Conservation (phyloP, 106 monocot genomes). For the Apostasia ramifera region DNA sequence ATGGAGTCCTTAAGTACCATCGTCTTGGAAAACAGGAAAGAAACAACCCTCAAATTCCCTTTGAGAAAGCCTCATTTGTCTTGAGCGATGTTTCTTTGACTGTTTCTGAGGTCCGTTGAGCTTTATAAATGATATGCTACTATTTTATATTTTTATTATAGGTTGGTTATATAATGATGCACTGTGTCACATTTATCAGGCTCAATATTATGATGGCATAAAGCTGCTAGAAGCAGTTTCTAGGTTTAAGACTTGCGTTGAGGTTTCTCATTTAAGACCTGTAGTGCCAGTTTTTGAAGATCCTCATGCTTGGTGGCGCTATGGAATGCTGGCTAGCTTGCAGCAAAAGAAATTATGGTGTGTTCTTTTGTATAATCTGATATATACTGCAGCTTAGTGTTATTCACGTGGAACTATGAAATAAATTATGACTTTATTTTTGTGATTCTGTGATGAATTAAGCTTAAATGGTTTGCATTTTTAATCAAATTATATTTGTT, state of each 20-base stretch:
- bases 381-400: neutral
- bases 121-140: conserved; percentile 5
- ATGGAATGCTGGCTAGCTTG: conserved; percentile 74
- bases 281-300: conserved; percentile 50
- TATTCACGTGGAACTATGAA: neutral
- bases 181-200: conserved; percentile 31
- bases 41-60: conserved; percentile 52
- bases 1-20: conserved; percentile 90
- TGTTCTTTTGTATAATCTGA: neutral
- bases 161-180: too few species aligned
- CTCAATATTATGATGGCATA: conserved; percentile 93
- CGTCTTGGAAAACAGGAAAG: conserved; percentile 88
- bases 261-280: conserved; percentile 91
- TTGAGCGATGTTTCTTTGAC: conserved; percentile 79
- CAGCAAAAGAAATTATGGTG: conserved; percentile 94
- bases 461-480: neutral
- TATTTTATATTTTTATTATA: neutral
- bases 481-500: neutral
- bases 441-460: neutral
- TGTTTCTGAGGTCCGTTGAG: conserved; percentile 60
- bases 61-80: conserved; percentile 80
- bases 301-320: conserved; percentile 89
- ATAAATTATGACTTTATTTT: neutral
- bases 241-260: conserved; percentile 73
- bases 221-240: conserved; percentile 77